Evolutionary conservation across 140 eudicot species (phyloP).

Genomic region (Senecio squalidus): DNA sequence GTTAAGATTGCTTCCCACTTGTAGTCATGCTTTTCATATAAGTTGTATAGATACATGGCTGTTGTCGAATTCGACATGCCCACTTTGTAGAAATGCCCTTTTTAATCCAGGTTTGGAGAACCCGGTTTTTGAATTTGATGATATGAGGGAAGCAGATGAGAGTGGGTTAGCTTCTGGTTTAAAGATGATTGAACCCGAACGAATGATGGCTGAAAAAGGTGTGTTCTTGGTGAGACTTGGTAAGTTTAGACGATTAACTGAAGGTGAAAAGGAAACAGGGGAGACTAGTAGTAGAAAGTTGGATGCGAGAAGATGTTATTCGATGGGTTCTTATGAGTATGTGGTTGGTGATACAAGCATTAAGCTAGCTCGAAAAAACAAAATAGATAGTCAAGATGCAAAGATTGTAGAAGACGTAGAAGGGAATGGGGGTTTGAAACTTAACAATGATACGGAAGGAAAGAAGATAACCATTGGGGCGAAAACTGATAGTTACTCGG

Average conservation of each 20-base stretch:
- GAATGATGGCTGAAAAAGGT: conserved; percentile 45
- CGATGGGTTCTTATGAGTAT: conserved; percentile 93
- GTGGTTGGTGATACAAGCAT: conserved; percentile 75
- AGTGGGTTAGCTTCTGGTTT: conserved; percentile 26
- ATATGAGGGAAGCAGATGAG: conserved; percentile 49
- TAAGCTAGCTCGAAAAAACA: conserved; percentile 51
- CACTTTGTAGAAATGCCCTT: conserved; percentile 81
- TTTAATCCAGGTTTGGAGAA: conserved; percentile 65
- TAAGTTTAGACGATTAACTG: conserved; percentile 55
- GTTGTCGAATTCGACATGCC: conserved; percentile 81
- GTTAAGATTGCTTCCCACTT: conserved; percentile 74
- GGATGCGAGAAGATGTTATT: conserved; percentile 93
- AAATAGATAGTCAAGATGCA: conserved; percentile 24
- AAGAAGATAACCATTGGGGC: conserved; percentile 68
- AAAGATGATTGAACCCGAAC: conserved; percentile 51
- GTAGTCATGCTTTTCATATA: conserved; percentile 94
- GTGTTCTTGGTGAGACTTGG: conserved; percentile 85
- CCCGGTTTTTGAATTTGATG: conserved; percentile 66
- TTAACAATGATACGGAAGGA: conserved; percentile 50
- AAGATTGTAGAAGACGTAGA: conserved; percentile 20
- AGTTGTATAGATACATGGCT: conserved; percentile 93
- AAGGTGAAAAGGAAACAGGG: conserved; percentile 29
- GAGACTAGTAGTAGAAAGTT: conserved; percentile 80
- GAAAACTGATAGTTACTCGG: conserved; percentile 86
- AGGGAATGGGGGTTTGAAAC: conserved; percentile 13